These are phyloP conservation scores for Calonectria honghensis DNA, from an alignment of 2,329 filamentous ascomycete genomes.

Conservation along the genomic window DNA sequence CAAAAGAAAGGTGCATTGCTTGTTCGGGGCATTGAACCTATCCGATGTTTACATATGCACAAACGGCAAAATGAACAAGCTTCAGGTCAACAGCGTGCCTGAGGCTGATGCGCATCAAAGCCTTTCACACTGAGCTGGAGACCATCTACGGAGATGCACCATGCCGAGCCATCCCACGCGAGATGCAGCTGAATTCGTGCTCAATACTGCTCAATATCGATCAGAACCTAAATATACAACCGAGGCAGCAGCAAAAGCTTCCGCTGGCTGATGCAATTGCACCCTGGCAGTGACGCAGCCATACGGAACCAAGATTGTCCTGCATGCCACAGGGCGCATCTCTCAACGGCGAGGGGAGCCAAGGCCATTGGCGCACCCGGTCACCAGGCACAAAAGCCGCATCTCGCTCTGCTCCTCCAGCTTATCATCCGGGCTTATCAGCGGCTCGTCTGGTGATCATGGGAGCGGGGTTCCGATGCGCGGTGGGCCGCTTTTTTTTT, in stretches of 20 bases:
- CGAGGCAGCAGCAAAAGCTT: neutral
- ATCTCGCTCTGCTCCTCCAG: neutral
- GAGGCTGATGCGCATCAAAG: no score
- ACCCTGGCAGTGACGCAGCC: neutral
- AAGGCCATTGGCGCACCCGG: no score
- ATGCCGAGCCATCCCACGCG: neutral
- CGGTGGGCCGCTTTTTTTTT: constrained; percentile 40
- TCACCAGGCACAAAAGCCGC: constrained; percentile 5
- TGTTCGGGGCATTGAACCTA: no score
- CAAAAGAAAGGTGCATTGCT: no score
- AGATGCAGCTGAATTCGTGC: neutral
- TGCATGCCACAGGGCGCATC: no score
- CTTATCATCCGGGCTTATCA: constrained; percentile 15
- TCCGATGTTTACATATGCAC: no score
- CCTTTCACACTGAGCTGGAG: neutral
- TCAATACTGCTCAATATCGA: neutral
- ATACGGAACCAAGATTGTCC: no score
- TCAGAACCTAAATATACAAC: neutral
- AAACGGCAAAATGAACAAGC: no score
- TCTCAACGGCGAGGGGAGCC: neutral
- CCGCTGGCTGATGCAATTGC: neutral
- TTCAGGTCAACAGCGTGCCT: no score
- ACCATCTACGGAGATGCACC: neutral
- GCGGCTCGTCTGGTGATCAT: constrained; percentile 14
- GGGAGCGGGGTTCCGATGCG: constrained; percentile 27